phyloP scores from a whole-genome alignment of 2,329 filamentous ascomycete species.

The Capronia epimyces region DNA sequence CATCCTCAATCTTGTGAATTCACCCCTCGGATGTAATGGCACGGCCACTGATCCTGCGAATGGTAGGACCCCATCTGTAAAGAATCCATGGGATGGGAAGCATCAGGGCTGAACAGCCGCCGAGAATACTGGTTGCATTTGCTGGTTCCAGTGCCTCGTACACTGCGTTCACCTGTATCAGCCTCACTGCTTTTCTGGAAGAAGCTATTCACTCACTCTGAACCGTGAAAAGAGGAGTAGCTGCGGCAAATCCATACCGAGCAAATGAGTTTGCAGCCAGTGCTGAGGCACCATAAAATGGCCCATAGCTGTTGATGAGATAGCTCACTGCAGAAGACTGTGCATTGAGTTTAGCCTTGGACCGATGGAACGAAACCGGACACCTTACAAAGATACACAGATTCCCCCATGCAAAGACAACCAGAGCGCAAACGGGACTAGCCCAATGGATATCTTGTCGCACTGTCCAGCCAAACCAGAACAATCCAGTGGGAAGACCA shows the following conservation, averaged over 20 bases:
- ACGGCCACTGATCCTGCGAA: too few species aligned
- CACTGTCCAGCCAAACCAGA: slow-evolving; percentile 38
- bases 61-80: too few species aligned
- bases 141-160: too few species aligned
- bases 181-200: too few species aligned
- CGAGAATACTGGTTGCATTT: too few species aligned
- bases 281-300: slow-evolving; percentile 27
- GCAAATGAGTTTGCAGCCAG: slow-evolving; percentile 33
- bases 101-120: too few species aligned
- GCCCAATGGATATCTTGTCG: slow-evolving; percentile 39
- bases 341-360: too few species aligned
- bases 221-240: slow-evolving; percentile 35
- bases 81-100: too few species aligned
- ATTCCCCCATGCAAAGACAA: slow-evolving; percentile 28
- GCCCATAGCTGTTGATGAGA: slow-evolving; percentile 30
- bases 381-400: slow-evolving; percentile 39
- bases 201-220: slow-evolving; percentile 21
- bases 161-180: too few species aligned
- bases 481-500: slow-evolving; percentile 3
- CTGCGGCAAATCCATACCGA: slow-evolving; percentile 32
- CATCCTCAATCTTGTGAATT: too few species aligned
- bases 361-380: too few species aligned
- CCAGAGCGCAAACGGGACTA: slow-evolving; percentile 22
- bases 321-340: slow-evolving; percentile 41
- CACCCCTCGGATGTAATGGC: too few species aligned